These are phyloP conservation scores for Lasiosphaeriaceae sp. DNA, from an alignment of 495 filamentous ascomycete genomes.

Conservation along the genomic window DNA sequence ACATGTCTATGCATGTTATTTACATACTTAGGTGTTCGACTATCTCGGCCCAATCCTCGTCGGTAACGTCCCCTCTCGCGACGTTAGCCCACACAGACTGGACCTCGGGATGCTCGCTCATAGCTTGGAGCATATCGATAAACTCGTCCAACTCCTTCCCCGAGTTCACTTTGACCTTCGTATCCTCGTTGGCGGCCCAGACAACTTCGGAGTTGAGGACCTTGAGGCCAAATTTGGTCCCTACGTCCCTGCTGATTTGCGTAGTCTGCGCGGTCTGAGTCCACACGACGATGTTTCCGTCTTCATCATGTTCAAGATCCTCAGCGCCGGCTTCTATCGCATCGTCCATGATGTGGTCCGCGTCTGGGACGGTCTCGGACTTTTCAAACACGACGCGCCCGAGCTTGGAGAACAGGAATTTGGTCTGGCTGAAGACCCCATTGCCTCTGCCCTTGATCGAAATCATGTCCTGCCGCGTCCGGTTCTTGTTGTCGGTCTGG, in stretches of 20 bases:
- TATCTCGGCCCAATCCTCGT: conserved; percentile 47
- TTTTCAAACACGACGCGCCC: conserved; percentile 68
- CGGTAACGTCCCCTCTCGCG: conserved; percentile 37
- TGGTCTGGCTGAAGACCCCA: conserved; percentile 66
- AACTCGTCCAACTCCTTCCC: conserved; percentile 48
- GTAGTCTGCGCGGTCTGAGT: conserved; percentile 69
- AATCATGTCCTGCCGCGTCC: conserved; percentile 68
- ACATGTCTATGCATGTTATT: background rate
- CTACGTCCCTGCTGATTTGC: conserved; percentile 58
- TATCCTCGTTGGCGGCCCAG: conserved; percentile 81
- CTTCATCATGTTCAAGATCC: conserved; percentile 69
- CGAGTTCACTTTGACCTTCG: conserved; percentile 54
- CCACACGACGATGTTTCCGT: conserved; percentile 67
- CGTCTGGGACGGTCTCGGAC: conserved; percentile 45
- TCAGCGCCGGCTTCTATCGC: conserved; percentile 82
- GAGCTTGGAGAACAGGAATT: conserved; percentile 78
- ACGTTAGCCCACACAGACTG: conserved; percentile 67
- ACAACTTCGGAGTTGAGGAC: conserved; percentile 72
- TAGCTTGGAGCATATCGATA: conserved; percentile 46
- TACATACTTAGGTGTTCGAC: conserved; percentile 43
- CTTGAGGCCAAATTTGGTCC: conserved; percentile 54
- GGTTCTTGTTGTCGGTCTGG: conserved; percentile 74
- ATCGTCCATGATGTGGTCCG: conserved; percentile 77
- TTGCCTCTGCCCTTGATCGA: conserved; percentile 61
- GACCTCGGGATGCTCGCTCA: conserved; percentile 60